Conservation (phyloP, 371 early-diverging fungal species). For the Dichotomocladium elegans region DNA sequence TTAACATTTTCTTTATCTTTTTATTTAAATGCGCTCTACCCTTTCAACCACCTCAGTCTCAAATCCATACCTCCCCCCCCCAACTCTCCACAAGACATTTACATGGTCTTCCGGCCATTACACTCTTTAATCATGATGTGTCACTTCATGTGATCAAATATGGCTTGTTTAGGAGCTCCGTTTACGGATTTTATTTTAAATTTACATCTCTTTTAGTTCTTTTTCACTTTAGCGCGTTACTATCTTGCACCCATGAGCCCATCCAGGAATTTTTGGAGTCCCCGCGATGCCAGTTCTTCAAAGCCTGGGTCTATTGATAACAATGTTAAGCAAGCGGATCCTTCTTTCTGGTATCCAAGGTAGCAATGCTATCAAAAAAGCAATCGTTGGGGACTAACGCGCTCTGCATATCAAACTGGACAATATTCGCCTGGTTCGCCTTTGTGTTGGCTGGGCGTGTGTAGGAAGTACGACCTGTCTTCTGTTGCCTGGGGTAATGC, state of each 20-base stretch:
- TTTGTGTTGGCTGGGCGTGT: too few species aligned
- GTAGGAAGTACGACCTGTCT: constrained; percentile 2
- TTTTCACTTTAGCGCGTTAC: neutral
- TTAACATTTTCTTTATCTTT: neutral
- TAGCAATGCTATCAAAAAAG: neutral
- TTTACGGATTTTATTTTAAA: neutral
- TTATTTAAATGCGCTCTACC: neutral
- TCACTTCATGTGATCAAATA: too few species aligned
- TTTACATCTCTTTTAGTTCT: neutral
- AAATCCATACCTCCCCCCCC: neutral
- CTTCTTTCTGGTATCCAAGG: constrained; percentile 7
- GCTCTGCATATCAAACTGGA: too few species aligned
- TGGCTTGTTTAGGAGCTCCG: neutral
- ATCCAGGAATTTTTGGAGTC: constrained; percentile 2
- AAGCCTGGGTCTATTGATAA: neutral
- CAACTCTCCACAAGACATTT: neutral
- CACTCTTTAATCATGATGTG: neutral
- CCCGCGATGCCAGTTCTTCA: neutral
- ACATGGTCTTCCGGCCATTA: too few species aligned
- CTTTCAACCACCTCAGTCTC: neutral
- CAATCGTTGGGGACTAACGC: neutral
- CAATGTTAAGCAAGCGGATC: neutral
- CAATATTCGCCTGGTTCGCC: too few species aligned
- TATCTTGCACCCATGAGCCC: neutral
- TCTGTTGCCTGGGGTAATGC: neutral